Base-by-base conservation (phyloP, 2,329 filamentous ascomycete genomes). In the Talaromyces sp. region DNA sequence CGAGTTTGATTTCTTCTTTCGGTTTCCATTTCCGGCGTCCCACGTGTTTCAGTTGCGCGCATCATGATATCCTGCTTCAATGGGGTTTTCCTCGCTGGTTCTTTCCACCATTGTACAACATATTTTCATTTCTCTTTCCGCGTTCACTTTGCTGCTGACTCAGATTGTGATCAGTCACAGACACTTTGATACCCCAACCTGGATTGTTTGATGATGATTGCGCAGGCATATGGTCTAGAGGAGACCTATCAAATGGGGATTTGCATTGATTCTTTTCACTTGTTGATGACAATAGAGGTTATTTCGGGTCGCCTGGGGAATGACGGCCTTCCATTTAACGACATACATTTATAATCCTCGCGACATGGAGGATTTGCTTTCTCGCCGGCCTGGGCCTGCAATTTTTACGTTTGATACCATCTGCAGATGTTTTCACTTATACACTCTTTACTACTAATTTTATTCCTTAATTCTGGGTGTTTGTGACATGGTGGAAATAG, bases 201-300 rank as follows among this genome's bases (percentile, higher is more conserved):
- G 39, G 36, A 58, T 61, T 59, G 40, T 59, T 59, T 61, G 31
- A 37, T 54, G 37, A 58, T 35, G 59, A 57, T 41, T 55, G 51
- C 52, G 56, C 39, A 52, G 46, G 40, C 41, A 54, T 33, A 54
- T 40, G 53, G 53, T 57, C 31, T 22, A 25, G 21, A 57, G 50
- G 41, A 39, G 40, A 5, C 51, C 43, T 53, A 58, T 48, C 22
- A 48, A 46, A 48, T 15, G 52, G 36, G 51, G 52, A 61, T 50
- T 40, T 10, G n/a, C 57, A 63, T 61, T 62, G 45, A 48, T 54
- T 64, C 58, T 60, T 60, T 43, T 50, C 61, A 37, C 53, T 56
- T 66, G 58, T 58, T 56, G 61, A 73, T 65, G 71, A 73, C 67
- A 66, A 73, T 73, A 73, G 71, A 74, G 69, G 69, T 70, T 65